A percentile compares a stretch with the other conserved stretches of the same genome.
Conservation (phyloP, 768 basidiomycete species). For the Scleroderma citrinum region DNA sequence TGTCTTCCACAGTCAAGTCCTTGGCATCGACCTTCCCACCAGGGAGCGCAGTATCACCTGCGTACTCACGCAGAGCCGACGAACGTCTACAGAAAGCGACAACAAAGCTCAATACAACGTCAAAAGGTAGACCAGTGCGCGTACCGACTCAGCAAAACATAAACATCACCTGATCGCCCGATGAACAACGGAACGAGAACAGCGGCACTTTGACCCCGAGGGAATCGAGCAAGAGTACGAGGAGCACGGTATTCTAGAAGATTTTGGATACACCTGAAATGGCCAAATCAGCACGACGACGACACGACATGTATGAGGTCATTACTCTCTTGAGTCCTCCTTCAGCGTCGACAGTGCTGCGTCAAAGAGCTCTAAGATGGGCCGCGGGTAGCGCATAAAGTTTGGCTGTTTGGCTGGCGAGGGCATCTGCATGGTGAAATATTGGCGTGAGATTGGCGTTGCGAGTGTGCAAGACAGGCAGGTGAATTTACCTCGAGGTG, state of each 20-base stretch:
- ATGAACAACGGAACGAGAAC: slow-evolving; percentile 84
- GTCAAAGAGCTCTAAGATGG: slow-evolving; percentile 8
- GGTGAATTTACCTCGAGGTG: background rate
- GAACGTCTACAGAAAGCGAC: slow-evolving; percentile 52
- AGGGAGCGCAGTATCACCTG: slow-evolving; percentile 85
- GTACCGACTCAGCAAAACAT: slow-evolving; percentile 79
- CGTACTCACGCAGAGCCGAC: slow-evolving; percentile 64
- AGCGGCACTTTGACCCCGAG: slow-evolving; percentile 59
- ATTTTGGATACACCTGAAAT: slow-evolving; percentile 20
- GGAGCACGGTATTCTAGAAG: slow-evolving; percentile 22
- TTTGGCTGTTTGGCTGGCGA: background rate
- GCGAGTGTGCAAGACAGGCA: background rate
- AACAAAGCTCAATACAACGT: background rate
- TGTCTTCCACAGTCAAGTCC: slow-evolving; percentile 68
- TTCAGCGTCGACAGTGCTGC: slow-evolving; percentile 5
- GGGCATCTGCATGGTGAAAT: background rate
- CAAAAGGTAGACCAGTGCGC: slow-evolving; percentile 22
- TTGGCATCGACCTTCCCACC: slow-evolving; percentile 74
- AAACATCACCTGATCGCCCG: slow-evolving; percentile 76
- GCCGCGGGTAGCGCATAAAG: slow-evolving; percentile 17
- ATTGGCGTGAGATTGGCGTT: background rate
- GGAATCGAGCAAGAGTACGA: slow-evolving; percentile 35
- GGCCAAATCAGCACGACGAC: background rate
- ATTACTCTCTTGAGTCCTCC: slow-evolving; percentile 20
- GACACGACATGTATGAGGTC: background rate